Conservation (phyloP, 1,284 basidiomycete species). For the Trichosporon inkin region DNA sequence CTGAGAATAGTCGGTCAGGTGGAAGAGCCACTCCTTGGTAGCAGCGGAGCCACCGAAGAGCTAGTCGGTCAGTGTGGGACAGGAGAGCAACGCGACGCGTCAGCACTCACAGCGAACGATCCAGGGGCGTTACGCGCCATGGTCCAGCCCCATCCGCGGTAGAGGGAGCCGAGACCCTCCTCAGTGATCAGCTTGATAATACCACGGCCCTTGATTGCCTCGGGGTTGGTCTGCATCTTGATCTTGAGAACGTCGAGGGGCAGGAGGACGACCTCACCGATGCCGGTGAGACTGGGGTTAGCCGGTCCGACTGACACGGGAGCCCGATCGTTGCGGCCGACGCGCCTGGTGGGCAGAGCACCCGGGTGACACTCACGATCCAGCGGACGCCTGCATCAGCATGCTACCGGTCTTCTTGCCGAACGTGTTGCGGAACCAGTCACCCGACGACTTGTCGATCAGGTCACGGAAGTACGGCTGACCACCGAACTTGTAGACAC, state of each 20-base stretch:
- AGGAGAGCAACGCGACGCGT: background rate
- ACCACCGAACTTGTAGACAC: constrained; percentile 97
- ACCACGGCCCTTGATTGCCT: constrained; percentile 89
- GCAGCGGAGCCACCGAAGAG: constrained; percentile 93
- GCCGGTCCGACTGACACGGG: background rate
- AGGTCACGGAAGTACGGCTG: constrained; percentile 97
- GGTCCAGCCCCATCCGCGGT: constrained; percentile 98
- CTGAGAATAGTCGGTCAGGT: constrained; percentile 79
- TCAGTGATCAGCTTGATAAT: constrained; percentile 85
- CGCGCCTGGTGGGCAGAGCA: too few relatives aligned
- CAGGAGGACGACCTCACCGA: constrained; percentile 93
- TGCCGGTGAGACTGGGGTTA: constrained; percentile 74
- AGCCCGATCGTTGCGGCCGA: background rate
- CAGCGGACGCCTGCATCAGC: constrained; percentile 92
- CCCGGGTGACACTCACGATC: constrained; percentile 61
- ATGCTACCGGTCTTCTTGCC: constrained; percentile 95
- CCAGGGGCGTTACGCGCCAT: constrained; percentile 97
- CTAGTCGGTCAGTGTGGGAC: constrained; percentile 50
- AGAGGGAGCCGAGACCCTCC: constrained; percentile 79
- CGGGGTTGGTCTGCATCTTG: constrained; percentile 95
- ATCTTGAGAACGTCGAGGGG: constrained; percentile 97
- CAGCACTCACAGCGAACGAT: constrained; percentile 73
- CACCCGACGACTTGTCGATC: constrained; percentile 71
- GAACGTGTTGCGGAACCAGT: constrained; percentile 73
- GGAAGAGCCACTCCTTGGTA: constrained; percentile 90